Conservation (phyloP, 306 rosid genomes). For the Casuarina cunninghamiana region DNA sequence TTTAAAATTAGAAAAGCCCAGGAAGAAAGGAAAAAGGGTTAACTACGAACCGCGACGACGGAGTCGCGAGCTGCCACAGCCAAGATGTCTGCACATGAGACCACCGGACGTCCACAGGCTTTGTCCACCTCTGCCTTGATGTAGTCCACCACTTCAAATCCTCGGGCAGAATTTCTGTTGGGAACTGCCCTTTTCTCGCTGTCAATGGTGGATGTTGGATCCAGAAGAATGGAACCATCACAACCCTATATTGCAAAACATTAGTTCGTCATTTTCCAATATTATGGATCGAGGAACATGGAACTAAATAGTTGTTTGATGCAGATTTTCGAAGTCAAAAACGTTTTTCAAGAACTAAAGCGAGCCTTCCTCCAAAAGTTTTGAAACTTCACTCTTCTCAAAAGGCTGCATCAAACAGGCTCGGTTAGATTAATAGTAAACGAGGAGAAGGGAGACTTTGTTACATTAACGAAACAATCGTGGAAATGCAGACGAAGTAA, state of each 20-base stretch:
- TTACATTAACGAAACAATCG: conserved; percentile 50
- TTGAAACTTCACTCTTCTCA: background rate
- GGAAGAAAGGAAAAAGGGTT: no score
- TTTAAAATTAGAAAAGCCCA: no score
- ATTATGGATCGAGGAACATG: no score
- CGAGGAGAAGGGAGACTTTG: background rate
- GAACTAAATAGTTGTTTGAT: no score
- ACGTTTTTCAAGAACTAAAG: no score
- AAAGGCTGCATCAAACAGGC: background rate
- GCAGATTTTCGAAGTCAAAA: no score
- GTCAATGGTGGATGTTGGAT: conserved; percentile 35
- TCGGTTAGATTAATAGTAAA: no score
- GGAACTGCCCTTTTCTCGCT: conserved; percentile 36
- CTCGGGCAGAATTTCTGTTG: conserved; percentile 27
- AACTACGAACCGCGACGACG: conserved; percentile 28
- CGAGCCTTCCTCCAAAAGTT: no score
- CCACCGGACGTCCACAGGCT: conserved; percentile 39
- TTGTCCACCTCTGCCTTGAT: conserved; percentile 32
- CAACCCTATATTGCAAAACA: conserved; percentile 31
- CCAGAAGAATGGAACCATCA: conserved; percentile 48
- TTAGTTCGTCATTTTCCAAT: no score
- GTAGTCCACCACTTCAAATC: conserved; percentile 46
- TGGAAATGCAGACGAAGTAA: conserved; percentile 49
- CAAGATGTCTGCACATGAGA: conserved; percentile 52
- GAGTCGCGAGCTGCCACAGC: conserved; percentile 47